These are phyloP conservation scores for Bacterosira constricta DNA, from an alignment of 108 stramenopile species.

Conservation along the genomic window DNA sequence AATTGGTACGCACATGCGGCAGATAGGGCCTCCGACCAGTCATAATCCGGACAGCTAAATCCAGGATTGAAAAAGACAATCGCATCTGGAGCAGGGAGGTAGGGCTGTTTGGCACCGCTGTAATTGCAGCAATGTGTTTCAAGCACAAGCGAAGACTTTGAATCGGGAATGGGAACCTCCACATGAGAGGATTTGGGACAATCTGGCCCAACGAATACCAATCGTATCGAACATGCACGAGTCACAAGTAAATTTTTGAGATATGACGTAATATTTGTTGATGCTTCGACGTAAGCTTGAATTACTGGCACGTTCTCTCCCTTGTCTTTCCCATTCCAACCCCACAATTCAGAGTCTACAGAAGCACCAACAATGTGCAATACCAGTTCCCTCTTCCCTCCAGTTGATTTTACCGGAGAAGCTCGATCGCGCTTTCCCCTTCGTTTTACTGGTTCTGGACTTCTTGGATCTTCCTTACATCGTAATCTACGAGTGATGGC, in stretches of 20 bases:
- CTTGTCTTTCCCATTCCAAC: slow-evolving; percentile 13
- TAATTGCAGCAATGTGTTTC: slow-evolving; percentile 49
- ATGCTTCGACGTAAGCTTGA: slow-evolving; percentile 81
- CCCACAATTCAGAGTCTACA: slow-evolving; percentile 82
- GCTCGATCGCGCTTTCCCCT: slow-evolving; percentile 24
- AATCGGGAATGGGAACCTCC: slow-evolving; percentile 37
- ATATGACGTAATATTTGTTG: slow-evolving; percentile 58
- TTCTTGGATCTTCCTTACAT: slow-evolving; percentile 12
- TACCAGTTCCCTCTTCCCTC: slow-evolving; percentile 40
- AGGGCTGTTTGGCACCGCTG: slow-evolving; percentile 7
- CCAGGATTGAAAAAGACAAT: slow-evolving; percentile 91
- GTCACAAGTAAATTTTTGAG: slow-evolving; percentile 35
- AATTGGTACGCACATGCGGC: slow-evolving; percentile 14
- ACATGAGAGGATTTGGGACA: slow-evolving; percentile 50
- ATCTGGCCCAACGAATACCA: slow-evolving; percentile 79
- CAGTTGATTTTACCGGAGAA: neutral
- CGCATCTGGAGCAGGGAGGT: slow-evolving; percentile 59
- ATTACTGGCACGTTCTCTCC: slow-evolving; percentile 27
- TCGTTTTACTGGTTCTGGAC: neutral
- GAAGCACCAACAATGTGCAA: slow-evolving; percentile 87
- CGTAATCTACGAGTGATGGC: slow-evolving; percentile 27
- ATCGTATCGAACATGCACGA: slow-evolving; percentile 43
- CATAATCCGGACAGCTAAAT: slow-evolving; percentile 87
- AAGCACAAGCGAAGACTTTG: slow-evolving; percentile 15
- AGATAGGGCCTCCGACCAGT: slow-evolving; percentile 69